Base-by-base conservation (phyloP, 192 early-diverging fungal genomes). In the Backusella westeae region DNA sequence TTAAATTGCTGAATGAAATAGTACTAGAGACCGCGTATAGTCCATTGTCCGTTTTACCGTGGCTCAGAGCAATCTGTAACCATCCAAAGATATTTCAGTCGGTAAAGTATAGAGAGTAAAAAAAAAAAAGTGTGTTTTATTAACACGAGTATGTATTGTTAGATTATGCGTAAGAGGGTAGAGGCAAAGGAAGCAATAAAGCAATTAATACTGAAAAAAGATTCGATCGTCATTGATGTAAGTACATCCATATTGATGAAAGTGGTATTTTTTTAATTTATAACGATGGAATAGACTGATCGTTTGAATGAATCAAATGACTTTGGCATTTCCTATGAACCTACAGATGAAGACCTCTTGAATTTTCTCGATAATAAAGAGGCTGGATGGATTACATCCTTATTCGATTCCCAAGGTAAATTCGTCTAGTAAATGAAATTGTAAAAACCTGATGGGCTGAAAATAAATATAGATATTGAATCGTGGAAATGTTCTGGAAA, bases 21-120 rank as follows among this genome's bases (percentile, higher is more conserved):
- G 1, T 19, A 1, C 26, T 4, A 21, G 1, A 19, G 71, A 12
- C 15, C 4, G 39, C 8, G 21, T 1, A 63, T 63, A 53, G 17
- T 10, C 41, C 72, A 38, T n/a, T 76, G 67, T 79, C 79, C 14
- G 78, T 82, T 56, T 38, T 73, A 38, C 35, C 67, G 3, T 49
- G 87, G 49, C 38, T 85, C 3, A 34, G 81, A 52, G 81, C 77
- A 0, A 88, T 93, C 9, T 93, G 92, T 75, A 91, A 92, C 49
- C 92, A 93, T 69, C 92, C 92, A 1, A 83, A 87, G 1, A 81
- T 88, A 10, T 88, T 87, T 68, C 72, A 59, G 26, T 19, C 79
- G 41, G 81, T 86, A 82, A 38, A 56, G 56, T 49, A 49, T 6
- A 49, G 0, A 12, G 41, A 14, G 3, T 9, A 42, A 6, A 21